A percentile compares a stretch with the other conserved stretches of the same genome.
Conservation (phyloP, 2,329 filamentous ascomycete genomes). For the Xylariaceae sp. region DNA sequence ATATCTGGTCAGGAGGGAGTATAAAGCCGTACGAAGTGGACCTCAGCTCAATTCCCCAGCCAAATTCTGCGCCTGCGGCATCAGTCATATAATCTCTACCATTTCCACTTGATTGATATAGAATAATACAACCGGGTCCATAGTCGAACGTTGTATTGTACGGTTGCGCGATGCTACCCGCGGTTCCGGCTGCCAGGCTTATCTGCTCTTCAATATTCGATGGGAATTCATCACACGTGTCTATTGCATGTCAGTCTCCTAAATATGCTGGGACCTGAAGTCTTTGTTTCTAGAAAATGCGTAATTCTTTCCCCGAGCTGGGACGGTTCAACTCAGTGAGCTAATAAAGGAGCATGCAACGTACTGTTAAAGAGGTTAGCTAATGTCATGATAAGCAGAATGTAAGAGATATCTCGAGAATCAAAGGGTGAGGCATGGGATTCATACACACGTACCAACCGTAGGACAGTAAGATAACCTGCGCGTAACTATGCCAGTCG, state of each 20-base stretch:
- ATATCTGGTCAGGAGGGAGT: slow-evolving; percentile 42
- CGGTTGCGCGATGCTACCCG: slow-evolving; percentile 37
- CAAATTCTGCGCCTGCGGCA: slow-evolving; percentile 38
- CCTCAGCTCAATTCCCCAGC: slow-evolving; percentile 45
- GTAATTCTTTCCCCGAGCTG: no score
- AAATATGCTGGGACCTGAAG: no score
- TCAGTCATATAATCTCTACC: slow-evolving; percentile 34
- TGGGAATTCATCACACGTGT: slow-evolving; percentile 50
- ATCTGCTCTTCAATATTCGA: slow-evolving; percentile 47
- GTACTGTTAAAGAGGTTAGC: no score
- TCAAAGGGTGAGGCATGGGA: no score
- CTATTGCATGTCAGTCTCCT: no score
- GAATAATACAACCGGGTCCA: slow-evolving; percentile 30
- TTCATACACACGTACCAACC: no score
- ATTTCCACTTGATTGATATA: slow-evolving; percentile 35
- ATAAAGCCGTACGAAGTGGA: slow-evolving; percentile 42
- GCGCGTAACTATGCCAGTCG: slow-evolving; percentile 62
- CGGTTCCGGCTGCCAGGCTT: slow-evolving; percentile 41
- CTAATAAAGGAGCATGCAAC: no score
- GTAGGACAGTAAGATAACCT: slow-evolving; percentile 57
- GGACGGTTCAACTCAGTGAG: no score
- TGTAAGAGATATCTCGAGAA: no score
- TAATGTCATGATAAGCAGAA: no score
- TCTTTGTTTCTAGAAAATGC: no score
- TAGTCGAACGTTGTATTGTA: slow-evolving; percentile 34